Evolutionary conservation across 1,284 basidiomycete genomes (phyloP).

Genomic region (Cryptococcus sp.): DNA sequence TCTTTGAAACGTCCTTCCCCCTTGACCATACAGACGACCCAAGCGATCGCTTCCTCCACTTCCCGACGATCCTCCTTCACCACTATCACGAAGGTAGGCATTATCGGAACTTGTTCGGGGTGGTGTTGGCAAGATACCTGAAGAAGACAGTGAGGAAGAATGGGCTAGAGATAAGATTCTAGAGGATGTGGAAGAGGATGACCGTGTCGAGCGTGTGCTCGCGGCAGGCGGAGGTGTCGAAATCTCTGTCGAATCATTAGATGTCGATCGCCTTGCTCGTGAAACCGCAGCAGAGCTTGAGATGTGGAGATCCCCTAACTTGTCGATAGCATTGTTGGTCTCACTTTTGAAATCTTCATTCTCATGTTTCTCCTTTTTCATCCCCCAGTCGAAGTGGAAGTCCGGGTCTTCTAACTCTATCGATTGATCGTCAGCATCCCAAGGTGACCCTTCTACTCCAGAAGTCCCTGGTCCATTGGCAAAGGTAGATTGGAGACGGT

Average conservation of each 20-base stretch:
- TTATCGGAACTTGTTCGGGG: neutral
- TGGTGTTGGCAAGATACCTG: neutral
- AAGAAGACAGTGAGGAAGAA: neutral
- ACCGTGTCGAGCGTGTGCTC: neutral
- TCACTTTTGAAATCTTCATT: neutral
- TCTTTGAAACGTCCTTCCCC: slow-evolving; percentile 18
- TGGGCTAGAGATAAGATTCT: neutral
- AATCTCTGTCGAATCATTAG: too few relatives aligned
- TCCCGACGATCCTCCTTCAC: neutral
- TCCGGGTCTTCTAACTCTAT: slow-evolving; percentile 26
- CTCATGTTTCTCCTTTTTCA: slow-evolving; percentile 9
- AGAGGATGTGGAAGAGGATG: neutral
- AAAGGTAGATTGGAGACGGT: too few relatives aligned
- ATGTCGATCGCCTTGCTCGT: too few relatives aligned
- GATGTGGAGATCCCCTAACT: too few relatives aligned
- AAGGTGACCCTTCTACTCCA: neutral
- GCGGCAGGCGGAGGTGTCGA: neutral
- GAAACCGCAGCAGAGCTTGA: too few relatives aligned
- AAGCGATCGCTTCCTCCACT: neutral
- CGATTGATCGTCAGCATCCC: slow-evolving; percentile 27
- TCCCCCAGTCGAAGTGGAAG: slow-evolving; percentile 37
- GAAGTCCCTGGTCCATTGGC: too few relatives aligned
- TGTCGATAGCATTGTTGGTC: too few relatives aligned
- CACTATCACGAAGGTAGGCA: neutral
- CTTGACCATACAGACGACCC: slow-evolving; percentile 12